Evolutionary conservation across 2,329 filamentous ascomycete species (phyloP).

Genomic region (Arachnopeziza araneosa): DNA sequence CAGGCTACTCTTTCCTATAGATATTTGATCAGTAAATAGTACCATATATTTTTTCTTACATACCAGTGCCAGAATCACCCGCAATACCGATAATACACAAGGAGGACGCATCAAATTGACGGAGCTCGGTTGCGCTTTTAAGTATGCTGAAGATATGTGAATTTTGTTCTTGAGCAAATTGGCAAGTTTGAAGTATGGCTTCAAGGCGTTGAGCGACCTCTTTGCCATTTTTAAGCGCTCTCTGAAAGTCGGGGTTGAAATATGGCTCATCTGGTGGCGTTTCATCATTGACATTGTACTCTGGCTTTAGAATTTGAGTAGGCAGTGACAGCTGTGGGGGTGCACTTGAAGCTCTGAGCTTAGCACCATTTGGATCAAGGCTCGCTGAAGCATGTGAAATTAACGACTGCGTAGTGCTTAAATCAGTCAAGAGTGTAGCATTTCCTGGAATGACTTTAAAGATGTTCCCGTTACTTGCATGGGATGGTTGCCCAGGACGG

Average conservation of each 20-base stretch:
- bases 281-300: neutral
- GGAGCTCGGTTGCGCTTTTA: neutral
- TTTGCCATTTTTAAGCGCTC: neutral
- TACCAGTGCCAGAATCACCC: constrained; percentile 2
- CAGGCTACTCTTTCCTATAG: constrained; percentile 9
- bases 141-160: neutral
- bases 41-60: neutral
- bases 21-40: neutral
- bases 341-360: neutral
- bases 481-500: neutral
- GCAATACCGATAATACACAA: constrained; percentile 1
- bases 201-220: neutral
- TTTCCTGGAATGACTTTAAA: too few relatives aligned
- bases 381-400: neutral
- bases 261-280: neutral
- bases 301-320: neutral
- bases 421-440: too few relatives aligned
- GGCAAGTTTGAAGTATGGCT: neutral
- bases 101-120: constrained; percentile 1
- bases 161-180: neutral
- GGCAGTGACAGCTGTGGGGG: neutral
- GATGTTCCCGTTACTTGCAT: neutral
- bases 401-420: neutral
- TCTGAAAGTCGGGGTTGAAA: neutral
- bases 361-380: neutral